Evolutionary conservation across 1,284 basidiomycete genomes (phyloP).

Genomic region (Ceratobasidium papillatum): DNA sequence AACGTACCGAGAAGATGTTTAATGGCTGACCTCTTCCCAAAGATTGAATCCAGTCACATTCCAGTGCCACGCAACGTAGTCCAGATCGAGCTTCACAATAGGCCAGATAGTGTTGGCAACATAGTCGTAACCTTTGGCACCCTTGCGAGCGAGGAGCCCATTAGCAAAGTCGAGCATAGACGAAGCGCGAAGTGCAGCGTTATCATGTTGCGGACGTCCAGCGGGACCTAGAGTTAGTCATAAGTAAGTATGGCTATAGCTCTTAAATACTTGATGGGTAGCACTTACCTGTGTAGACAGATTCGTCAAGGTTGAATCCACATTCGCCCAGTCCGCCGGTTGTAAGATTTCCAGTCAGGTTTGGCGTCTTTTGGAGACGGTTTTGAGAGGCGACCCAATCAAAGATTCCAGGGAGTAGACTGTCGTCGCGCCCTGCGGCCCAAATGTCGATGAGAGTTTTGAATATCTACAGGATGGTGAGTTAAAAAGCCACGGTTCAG

Average conservation of each 20-base stretch:
- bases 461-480: conserved; percentile 15
- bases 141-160: conserved; percentile 22
- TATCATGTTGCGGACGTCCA: conserved; percentile 50
- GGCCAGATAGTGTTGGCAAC: conserved; percentile 37
- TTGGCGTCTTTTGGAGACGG: conserved; percentile 39
- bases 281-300: conserved; percentile 46
- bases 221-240: background rate
- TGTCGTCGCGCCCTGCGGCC: conserved; percentile 33
- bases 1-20: no score
- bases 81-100: conserved; percentile 33
- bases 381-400: conserved; percentile 34
- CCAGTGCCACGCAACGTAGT: conserved; percentile 41
- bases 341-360: conserved; percentile 42
- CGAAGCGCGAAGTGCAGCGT: conserved; percentile 46
- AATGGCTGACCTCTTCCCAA: conserved; percentile 44
- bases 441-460: conserved; percentile 39
- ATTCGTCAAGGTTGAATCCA: conserved; percentile 50
- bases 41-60: conserved; percentile 44
- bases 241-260: background rate
- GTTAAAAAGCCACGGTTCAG: background rate
- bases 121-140: conserved; percentile 26
- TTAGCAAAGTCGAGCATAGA: conserved; percentile 43
- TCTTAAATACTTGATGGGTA: background rate
- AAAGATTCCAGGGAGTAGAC: conserved; percentile 32
- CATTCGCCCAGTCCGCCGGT: conserved; percentile 48